Percentiles rank a stretch among this genome's conserved stretches.
Evolutionary conservation across 73 alveolate species (phyloP).

Genomic region (Uronychia binucleata): DNA sequence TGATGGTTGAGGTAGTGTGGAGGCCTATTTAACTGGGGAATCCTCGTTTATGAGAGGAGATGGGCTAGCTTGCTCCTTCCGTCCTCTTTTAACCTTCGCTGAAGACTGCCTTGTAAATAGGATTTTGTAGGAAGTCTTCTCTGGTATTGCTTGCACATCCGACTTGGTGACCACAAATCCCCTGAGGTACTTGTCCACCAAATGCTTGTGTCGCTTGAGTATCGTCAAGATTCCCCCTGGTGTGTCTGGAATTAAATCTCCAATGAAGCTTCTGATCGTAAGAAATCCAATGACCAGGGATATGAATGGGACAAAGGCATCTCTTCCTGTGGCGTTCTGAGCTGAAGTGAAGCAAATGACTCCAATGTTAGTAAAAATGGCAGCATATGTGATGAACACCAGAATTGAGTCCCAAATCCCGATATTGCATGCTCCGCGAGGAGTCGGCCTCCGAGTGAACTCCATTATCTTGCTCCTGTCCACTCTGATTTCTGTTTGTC

Average conservation of each 20-base stretch:
- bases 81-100: background rate
- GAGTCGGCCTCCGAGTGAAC: constrained; percentile 15
- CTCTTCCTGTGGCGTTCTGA: background rate
- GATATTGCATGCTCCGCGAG: constrained; percentile 11
- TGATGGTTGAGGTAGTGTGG: no score
- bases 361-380: constrained; percentile 7
- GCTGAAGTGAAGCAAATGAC: constrained; percentile 8
- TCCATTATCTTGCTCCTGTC: constrained; percentile 28
- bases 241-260: background rate
- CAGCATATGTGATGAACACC: constrained; percentile 2
- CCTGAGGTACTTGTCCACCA: background rate
- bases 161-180: background rate
- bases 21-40: no score
- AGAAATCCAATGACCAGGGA: background rate
- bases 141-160: background rate
- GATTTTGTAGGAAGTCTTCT: background rate
- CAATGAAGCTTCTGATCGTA: background rate
- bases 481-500: constrained; percentile 54
- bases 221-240: background rate
- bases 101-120: background rate
- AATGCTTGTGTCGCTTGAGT: background rate
- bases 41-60: no score
- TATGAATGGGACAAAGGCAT: background rate
- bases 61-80: no score
- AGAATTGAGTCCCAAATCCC: constrained; percentile 18